Conservation (phyloP, 441 rosid genomes). For the Syzygium syzygioides region DNA sequence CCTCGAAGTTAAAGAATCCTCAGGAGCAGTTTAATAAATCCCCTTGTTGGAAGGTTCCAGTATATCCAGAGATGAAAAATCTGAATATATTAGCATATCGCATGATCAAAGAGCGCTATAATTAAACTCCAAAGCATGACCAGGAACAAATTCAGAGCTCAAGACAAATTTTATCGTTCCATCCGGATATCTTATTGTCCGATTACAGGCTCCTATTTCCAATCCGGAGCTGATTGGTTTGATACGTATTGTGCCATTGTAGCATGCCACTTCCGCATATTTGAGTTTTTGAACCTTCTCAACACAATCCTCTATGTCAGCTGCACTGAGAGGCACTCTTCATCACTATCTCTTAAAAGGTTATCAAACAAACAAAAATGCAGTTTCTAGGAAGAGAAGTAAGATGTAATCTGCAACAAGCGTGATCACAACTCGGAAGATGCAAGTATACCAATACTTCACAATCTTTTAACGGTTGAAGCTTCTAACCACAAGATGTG, state of each 20-base stretch:
- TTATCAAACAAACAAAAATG: neutral
- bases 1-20: slow-evolving; percentile 33
- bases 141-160: slow-evolving; percentile 46
- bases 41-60: slow-evolving; percentile 25
- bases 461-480: neutral
- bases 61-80: slow-evolving; percentile 34
- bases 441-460: neutral
- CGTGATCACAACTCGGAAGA: neutral
- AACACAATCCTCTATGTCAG: slow-evolving; percentile 50
- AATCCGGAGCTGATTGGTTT: slow-evolving; percentile 74
- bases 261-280: slow-evolving; percentile 71
- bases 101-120: slow-evolving; percentile 36
- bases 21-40: slow-evolving; percentile 8
- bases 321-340: slow-evolving; percentile 40
- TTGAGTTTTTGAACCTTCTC: slow-evolving; percentile 53
- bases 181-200: slow-evolving; percentile 57
- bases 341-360: neutral
- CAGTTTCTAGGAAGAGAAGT: neutral
- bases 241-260: slow-evolving; percentile 60
- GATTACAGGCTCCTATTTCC: slow-evolving; percentile 79
- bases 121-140: slow-evolving; percentile 58
- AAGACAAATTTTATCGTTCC: slow-evolving; percentile 44
- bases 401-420: neutral
- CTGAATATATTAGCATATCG: slow-evolving; percentile 62
- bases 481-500: neutral